Evolutionary conservation across 1,284 basidiomycete genomes (phyloP).

Genomic region (Malassezia dermatis): DNA sequence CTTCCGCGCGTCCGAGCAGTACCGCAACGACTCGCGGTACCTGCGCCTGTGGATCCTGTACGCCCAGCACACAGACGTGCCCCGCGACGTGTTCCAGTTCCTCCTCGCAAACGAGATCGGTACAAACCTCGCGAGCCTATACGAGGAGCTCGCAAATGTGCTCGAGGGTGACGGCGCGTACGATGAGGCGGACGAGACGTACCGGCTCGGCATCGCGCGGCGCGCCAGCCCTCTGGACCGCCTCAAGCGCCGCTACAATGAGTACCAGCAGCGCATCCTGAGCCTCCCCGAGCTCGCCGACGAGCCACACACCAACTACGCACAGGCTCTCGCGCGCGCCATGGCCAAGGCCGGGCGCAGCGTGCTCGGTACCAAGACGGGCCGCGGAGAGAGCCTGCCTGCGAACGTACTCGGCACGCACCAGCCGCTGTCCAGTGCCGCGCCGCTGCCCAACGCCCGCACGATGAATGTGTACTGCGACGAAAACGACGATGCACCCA

Average conservation of each 20-base stretch:
- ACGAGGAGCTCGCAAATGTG: conserved; percentile 71
- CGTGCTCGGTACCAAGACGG: conserved; percentile 35
- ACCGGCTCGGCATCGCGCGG: conserved; percentile 70
- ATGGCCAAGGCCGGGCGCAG: conserved; percentile 35
- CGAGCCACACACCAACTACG: conserved; percentile 16
- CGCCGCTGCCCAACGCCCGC: conserved; percentile 6
- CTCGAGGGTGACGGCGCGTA: conserved; percentile 62
- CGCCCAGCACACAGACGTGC: conserved; percentile 42
- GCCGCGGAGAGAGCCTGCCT: conserved; percentile 10
- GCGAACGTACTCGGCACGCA: conserved; percentile 14
- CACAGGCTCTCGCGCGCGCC: conserved; percentile 30
- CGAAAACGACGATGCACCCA: conserved; percentile 9
- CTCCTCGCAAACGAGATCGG: conserved; percentile 70
- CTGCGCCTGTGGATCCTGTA: conserved; percentile 78
- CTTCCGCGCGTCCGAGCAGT: conserved; percentile 68
- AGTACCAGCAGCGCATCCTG: conserved; percentile 61
- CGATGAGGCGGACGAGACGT: conserved; percentile 61
- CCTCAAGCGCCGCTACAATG: conserved; percentile 69
- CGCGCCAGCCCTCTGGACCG: conserved; percentile 71
- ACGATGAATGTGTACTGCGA: conserved; percentile 16
- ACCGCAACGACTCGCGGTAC: conserved; percentile 76
- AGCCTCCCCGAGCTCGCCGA: conserved; percentile 9
- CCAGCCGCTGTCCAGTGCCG: conserved; percentile 6
- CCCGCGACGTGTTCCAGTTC: conserved; percentile 52
- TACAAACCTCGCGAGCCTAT: conserved; percentile 63